Conservation (phyloP, 148 eudicot genomes). For the Arbutus unedo region DNA sequence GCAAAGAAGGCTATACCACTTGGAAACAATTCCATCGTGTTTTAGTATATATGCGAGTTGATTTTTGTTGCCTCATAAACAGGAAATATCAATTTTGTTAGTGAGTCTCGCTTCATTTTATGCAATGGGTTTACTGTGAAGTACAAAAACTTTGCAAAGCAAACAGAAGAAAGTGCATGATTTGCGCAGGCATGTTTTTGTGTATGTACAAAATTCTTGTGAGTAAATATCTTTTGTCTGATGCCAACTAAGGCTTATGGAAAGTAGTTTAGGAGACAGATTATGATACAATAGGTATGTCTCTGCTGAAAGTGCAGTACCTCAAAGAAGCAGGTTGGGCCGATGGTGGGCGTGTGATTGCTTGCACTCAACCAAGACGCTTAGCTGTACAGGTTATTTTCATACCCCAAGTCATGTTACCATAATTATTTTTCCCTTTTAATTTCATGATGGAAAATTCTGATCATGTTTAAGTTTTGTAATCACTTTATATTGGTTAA, state of each 20-base stretch:
- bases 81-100: not conserved
- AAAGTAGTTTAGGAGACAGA: not conserved
- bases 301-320: constrained; percentile 44
- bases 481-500: not conserved
- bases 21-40: not conserved
- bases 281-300: not conserved
- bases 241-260: not conserved
- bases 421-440: not conserved
- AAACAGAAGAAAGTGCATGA: not conserved
- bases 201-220: not conserved
- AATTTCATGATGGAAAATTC: not conserved
- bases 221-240: not conserved
- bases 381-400: constrained; percentile 81
- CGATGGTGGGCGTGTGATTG: constrained; percentile 74
- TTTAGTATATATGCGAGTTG: not conserved
- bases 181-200: not conserved
- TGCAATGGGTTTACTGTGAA: not conserved
- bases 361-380: constrained; percentile 97
- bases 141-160: not conserved
- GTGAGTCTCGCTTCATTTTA: not conserved
- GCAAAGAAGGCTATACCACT: not conserved
- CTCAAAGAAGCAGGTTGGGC: constrained; percentile 98
- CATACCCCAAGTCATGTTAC: not conserved
- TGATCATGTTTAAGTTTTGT: not conserved
- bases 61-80: not conserved